Evolutionary conservation across 306 rosid genomes (phyloP), one percentile per base, ranked within the genome.

Genomic region (Sophora flavescens): DNA sequence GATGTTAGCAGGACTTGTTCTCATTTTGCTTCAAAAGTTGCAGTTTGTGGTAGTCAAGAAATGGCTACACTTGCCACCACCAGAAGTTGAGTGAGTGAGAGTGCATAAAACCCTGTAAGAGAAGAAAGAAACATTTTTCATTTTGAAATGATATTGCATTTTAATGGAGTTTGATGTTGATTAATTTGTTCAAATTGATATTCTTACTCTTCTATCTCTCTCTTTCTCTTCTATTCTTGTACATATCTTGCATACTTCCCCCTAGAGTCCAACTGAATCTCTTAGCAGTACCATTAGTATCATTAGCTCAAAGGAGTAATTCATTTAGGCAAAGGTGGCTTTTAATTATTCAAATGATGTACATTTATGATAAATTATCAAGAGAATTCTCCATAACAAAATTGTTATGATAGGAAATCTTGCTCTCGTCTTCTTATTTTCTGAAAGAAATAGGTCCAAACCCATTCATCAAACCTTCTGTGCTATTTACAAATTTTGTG

Each of bases 31-130:
- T 58, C 87, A 41, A 88, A 85, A 68, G 45, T 82, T 80, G 81
- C 79, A 51, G 77, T 72, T 75, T 77, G 74, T 76, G 83, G 70
- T 69, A 76, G 74, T 76, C 78, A 84, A 73, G 84, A 87, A 74
- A 79, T 39, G 22, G 57, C 63, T 26, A 66, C 78, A 78, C 79
- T 68, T 66, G 75, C 74, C 39, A 52, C 63, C 68, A 39, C 74
- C 41, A 41, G 78, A 65, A 63, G 47, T 36, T 63, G 48, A 78
- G 59, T 50, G 47, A 4, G 80, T 60, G 68, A 76, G 30, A 12
- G 80, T 67, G 61, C 35, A 51, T 71, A 57, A 76, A 59, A 56
- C 26, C 30, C 18, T 65, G 80, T 66, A 15, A 84, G 75, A 72
- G 13, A 26, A 32, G 56, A 63, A 64, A 57, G 57, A 26, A 58